Conservation (phyloP, 495 filamentous ascomycete species). For the Annulohypoxylon moriforme region DNA sequence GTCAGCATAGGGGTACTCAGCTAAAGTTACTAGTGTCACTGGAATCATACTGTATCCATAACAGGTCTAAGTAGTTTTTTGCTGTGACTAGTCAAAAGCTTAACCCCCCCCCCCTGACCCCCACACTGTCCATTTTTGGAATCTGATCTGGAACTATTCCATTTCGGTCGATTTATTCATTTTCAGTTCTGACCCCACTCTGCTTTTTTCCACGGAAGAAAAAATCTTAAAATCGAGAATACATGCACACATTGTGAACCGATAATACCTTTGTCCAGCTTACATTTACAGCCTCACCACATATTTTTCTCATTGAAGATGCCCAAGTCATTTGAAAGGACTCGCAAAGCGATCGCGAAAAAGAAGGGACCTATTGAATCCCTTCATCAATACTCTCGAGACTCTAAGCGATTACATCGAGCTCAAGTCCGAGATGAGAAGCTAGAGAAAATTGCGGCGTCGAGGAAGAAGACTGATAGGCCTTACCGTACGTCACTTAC, state of each 20-base stretch:
- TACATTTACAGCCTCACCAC: conserved; percentile 12
- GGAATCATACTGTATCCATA: neutral
- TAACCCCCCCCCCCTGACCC: neutral
- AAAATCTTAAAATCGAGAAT: conserved; percentile 28
- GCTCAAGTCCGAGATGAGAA: conserved; percentile 81
- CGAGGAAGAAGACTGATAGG: conserved; percentile 73
- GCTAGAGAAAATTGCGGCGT: conserved; percentile 70
- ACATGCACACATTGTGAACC: conserved; percentile 4
- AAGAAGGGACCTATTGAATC: conserved; percentile 74
- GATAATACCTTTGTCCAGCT: neutral
- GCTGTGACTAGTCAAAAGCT: neutral
- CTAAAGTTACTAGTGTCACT: neutral
- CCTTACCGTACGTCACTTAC: conserved; percentile 67
- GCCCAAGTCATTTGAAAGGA: conserved; percentile 80
- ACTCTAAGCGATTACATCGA: conserved; percentile 76
- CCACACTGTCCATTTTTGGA: neutral
- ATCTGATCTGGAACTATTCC: conserved; percentile 24
- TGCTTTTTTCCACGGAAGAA: conserved; percentile 11
- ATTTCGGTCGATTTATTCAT: neutral
- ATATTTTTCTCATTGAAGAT: conserved; percentile 59
- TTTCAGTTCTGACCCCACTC: conserved; percentile 38
- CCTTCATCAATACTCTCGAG: conserved; percentile 85
- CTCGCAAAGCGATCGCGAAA: conserved; percentile 85
- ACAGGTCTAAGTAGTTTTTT: neutral
- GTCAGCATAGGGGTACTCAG: neutral